phyloP scores from a whole-genome alignment of 306 rosid species.

The Glycine soja region DNA sequence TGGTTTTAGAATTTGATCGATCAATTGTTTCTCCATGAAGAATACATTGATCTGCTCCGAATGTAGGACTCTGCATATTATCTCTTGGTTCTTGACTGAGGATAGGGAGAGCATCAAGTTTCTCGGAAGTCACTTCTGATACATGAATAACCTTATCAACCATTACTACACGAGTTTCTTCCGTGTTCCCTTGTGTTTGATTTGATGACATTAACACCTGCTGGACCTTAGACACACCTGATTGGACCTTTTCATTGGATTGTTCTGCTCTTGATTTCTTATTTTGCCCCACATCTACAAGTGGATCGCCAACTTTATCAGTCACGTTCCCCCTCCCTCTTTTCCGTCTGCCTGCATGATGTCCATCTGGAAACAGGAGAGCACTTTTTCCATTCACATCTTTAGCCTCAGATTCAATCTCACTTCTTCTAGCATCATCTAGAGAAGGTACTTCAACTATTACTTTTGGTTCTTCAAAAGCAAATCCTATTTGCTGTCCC shows the following conservation, averaged over 20 bases:
- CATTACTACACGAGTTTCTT: conserved; percentile 60
- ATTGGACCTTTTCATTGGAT: conserved; percentile 44
- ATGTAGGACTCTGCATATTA: conserved; percentile 39
- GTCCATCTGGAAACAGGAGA: conserved; percentile 48
- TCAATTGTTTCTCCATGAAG: conserved; percentile 42
- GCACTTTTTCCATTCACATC: conserved; percentile 55
- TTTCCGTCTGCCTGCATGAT: conserved; percentile 62
- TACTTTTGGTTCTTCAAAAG: conserved; percentile 81
- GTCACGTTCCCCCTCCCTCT: conserved; percentile 61
- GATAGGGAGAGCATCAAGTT: conserved; percentile 46
- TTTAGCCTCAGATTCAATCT: conserved; percentile 51
- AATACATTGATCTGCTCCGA: conserved; percentile 37
- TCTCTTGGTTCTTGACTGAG: conserved; percentile 44
- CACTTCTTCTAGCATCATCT: conserved; percentile 49
- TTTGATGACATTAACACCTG: conserved; percentile 52
- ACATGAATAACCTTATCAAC: conserved; percentile 73
- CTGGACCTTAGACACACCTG: conserved; percentile 48
- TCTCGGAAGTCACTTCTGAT: conserved; percentile 67
- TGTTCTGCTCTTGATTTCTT: conserved; percentile 74
- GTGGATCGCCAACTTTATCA: conserved; percentile 48
- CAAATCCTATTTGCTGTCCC: conserved; percentile 53
- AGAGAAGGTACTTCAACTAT: conserved; percentile 80
- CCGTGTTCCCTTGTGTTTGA: conserved; percentile 55
- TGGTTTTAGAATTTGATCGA: conserved; percentile 50
- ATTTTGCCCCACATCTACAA: conserved; percentile 49